A percentile compares a stretch with the other conserved stretches of the same genome.
phyloP scores from a whole-genome alignment of 768 basidiomycete species.

The Gymnopilus junonius region DNA sequence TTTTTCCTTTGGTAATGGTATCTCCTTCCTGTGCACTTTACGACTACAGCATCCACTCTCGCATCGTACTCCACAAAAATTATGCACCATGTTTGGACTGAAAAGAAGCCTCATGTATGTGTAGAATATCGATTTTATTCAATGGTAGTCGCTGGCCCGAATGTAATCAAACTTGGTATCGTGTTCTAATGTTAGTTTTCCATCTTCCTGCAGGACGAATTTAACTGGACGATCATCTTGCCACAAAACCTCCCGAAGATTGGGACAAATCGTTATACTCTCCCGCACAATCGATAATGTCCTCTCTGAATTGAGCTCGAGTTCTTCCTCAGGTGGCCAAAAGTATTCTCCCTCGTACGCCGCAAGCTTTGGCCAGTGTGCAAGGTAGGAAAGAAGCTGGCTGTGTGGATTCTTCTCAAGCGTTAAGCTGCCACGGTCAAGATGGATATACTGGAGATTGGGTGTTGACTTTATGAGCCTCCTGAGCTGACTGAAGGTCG shows the following conservation, averaged over 20 bases:
- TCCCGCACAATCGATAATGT: neutral
- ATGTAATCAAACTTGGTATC: neutral
- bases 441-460: slow-evolving; percentile 8
- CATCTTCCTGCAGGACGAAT: neutral
- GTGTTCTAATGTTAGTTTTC: neutral
- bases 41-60: too few species aligned
- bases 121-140: neutral
- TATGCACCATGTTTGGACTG: too few species aligned
- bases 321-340: slow-evolving; percentile 7
- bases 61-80: too few species aligned
- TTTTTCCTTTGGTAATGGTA: neutral
- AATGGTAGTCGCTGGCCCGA: neutral
- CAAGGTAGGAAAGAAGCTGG: neutral
- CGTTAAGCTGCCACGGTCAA: neutral
- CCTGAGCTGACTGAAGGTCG: slow-evolving; percentile 5
- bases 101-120: too few species aligned
- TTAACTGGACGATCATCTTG: neutral
- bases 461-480: slow-evolving; percentile 11
- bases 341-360: neutral
- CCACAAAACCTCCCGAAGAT: slow-evolving; percentile 8
- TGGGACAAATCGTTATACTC: neutral
- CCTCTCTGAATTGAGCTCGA: neutral
- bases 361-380: neutral
- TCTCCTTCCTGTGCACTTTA: too few species aligned
- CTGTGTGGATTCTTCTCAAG: neutral